phyloP scores from a whole-genome alignment of 2,329 filamentous ascomycete genomes.

The Fusarium devonianum region DNA sequence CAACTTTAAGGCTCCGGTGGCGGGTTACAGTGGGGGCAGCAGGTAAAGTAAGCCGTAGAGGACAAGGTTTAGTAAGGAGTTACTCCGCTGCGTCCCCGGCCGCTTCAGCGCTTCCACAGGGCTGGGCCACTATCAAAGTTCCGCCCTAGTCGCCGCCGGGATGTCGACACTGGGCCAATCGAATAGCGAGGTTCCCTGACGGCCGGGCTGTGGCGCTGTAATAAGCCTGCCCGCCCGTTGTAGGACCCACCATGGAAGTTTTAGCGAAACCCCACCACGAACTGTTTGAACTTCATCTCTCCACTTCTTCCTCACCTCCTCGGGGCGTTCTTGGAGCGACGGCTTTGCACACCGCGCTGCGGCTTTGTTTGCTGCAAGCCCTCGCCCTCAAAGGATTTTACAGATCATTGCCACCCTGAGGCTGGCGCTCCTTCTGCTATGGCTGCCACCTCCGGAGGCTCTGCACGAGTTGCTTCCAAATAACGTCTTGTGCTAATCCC shows the following conservation, averaged over 20 bases:
- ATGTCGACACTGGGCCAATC: conserved; percentile 10
- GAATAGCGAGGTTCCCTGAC: conserved; percentile 11
- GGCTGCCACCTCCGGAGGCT: conserved; percentile 10
- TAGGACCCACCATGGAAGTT: too few species aligned
- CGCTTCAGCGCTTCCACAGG: conserved; percentile 31
- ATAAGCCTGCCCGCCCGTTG: conserved; percentile 29
- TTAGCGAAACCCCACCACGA: conserved; percentile 20
- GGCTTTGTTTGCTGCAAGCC: conserved; percentile 1
- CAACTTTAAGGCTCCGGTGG: background rate
- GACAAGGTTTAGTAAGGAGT: background rate
- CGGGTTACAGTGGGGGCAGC: conserved; percentile 8
- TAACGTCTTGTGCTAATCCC: conserved; percentile 4
- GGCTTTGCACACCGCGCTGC: background rate
- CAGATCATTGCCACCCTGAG: conserved; percentile 3
- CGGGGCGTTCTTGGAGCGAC: conserved; percentile 1
- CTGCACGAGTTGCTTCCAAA: conserved; percentile 13
- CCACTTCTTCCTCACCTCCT: conserved; percentile 11
- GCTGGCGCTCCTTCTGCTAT: conserved; percentile 1
- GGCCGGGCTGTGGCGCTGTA: conserved; percentile 26
- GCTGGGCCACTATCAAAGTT: conserved; percentile 28
- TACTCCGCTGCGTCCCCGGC: conserved; percentile 11
- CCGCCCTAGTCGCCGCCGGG: conserved; percentile 15
- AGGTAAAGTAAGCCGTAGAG: background rate
- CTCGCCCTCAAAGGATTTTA: background rate
- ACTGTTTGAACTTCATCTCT: conserved; percentile 12